A percentile compares a stretch with the other conserved stretches of the same genome.
These are phyloP conservation scores for Diospyros kaki DNA, from an alignment of 148 eudicot genomes.

Conservation along the genomic window DNA sequence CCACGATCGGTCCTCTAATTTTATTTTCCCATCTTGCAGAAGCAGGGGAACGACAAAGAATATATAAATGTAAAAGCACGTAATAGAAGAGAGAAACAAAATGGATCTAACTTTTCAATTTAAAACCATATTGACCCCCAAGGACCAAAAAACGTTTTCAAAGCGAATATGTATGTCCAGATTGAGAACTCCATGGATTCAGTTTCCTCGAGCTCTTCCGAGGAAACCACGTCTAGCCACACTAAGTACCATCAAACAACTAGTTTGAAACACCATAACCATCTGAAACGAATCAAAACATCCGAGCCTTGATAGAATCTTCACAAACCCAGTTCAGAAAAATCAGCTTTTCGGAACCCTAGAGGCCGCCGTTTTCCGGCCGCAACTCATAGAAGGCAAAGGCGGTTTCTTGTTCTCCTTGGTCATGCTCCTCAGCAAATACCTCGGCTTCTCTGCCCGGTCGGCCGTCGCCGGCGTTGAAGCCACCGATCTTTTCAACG, in stretches of 20 bases:
- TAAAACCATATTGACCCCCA: no score
- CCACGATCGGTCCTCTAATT: no score
- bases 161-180: not conserved
- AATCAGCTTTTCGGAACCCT: conserved; percentile 38
- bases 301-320: no score
- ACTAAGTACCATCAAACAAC: not conserved
- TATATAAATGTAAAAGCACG: no score
- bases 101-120: no score
- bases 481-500: conserved; percentile 34
- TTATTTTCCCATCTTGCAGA: not conserved
- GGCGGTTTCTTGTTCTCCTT: conserved; percentile 79
- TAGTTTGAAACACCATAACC: not conserved
- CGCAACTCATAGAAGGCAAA: conserved; percentile 33
- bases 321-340: not conserved
- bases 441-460: conserved; percentile 56
- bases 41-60: not conserved
- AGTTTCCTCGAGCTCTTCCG: conserved; percentile 23
- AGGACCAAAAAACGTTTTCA: no score
- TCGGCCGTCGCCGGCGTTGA: conserved; percentile 42
- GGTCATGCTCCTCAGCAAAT: conserved; percentile 55
- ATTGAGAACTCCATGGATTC: not conserved
- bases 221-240: not conserved
- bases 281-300: not conserved
- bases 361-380: conserved; percentile 38
- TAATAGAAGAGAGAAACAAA: no score